These are phyloP conservation scores for Ceratorhiza oryzae-sativae DNA, from an alignment of 1,284 basidiomycete genomes.

Conservation along the genomic window DNA sequence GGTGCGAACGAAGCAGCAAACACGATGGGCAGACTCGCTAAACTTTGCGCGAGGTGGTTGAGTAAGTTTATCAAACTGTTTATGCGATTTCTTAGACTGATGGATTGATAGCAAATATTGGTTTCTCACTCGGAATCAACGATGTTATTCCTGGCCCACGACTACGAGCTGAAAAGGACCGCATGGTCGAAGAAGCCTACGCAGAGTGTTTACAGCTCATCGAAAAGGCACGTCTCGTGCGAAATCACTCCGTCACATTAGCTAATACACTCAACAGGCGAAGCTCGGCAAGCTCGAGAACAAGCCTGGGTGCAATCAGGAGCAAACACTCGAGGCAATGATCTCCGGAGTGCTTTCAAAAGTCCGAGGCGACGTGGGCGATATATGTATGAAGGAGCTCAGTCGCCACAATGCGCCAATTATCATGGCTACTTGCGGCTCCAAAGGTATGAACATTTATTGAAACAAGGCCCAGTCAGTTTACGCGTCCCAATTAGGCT, in stretches of 20 bases:
- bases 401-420: slow-evolving; percentile 96
- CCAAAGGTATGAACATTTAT: slow-evolving; percentile 76
- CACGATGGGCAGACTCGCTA: slow-evolving; percentile 97
- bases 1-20: slow-evolving; percentile 92
- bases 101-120: slow-evolving; percentile 78
- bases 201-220: slow-evolving; percentile 88
- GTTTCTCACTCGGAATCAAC: slow-evolving; percentile 98
- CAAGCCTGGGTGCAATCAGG: slow-evolving; percentile 95
- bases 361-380: slow-evolving; percentile 95
- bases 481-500: slow-evolving; percentile 63
- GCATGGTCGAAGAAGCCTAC: slow-evolving; percentile 89
- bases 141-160: slow-evolving; percentile 96
- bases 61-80: slow-evolving; percentile 57
- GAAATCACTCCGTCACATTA: not conserved
- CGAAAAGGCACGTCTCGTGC: slow-evolving; percentile 56
- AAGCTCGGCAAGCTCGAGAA: slow-evolving; percentile 95
- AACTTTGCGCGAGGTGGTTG: slow-evolving; percentile 94
- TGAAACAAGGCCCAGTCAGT: not conserved
- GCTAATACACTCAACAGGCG: slow-evolving; percentile 54
- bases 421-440: slow-evolving; percentile 99
- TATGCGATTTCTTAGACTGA: not conserved
- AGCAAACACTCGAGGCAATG: slow-evolving; percentile 94
- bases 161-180: slow-evolving; percentile 83
- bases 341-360: slow-evolving; percentile 94
- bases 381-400: slow-evolving; percentile 98